Evolutionary conservation across 371 early-diverging fungal genomes (phyloP), one percentile per base, ranked within the genome.

Genomic region (Apophysomyces sp.): DNA sequence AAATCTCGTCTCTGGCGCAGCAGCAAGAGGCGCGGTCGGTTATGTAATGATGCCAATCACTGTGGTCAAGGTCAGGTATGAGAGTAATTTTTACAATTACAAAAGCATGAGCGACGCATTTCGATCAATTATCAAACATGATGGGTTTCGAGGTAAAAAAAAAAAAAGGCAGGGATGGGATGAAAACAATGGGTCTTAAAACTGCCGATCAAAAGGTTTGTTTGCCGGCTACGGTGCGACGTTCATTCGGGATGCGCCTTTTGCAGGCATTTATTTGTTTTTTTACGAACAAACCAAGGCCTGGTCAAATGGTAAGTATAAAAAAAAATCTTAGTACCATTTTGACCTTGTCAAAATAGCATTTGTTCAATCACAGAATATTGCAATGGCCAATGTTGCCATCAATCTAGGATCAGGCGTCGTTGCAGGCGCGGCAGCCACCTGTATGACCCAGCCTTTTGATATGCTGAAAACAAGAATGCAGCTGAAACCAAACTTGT

Each of bases 241-340:
- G 5, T 91, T 89, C 29, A 81, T 96, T 55, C 81, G 98, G 24
- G 98, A 98, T 72, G 97, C 96, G 2, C 98, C 98, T 16, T 88
- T 92, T 73, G 95, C 98, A 18, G 98, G 98, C 9, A 84, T 96
- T n/a, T 97, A 97, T 68, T 81, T 98, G 13, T 81, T 91, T n/a
- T 85, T 95, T 57, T 98, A 98, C 68, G 97, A 97, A 72, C 76
- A 86, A 4, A 77, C 74, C 55, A 93, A 94, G 55, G 26, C 68
- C 36, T 56, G 62, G 29, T 67, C 82, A 8, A 75, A 83, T 52
- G 75, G 82, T 85, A 81, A 34, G 67, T 59, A 28, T 30, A 13
- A 37, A 8, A 18, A 41, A 16, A 44, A 26, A 11, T 53, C 53
- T 27, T 7, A 12, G 12, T 28, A n/a, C n/a, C n/a, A n/a, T 28